Evolutionary conservation across 164 flowering plant species (phyloP).

Genomic region (Chimonanthus praecox): DNA sequence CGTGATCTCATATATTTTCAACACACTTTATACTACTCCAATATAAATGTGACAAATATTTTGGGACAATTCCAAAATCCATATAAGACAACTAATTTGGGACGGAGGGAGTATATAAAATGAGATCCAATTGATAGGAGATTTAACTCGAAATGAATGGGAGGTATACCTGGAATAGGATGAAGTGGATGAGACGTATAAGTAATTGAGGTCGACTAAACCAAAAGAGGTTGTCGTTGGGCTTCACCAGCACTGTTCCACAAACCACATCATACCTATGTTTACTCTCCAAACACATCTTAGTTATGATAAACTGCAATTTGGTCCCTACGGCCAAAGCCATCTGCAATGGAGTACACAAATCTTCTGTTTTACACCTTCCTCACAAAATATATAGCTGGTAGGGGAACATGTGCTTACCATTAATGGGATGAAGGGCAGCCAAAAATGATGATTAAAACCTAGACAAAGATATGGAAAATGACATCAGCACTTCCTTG

Average conservation of each 20-base stretch:
- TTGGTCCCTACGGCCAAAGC: constrained; percentile 52
- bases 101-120: too few relatives aligned
- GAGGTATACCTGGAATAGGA: constrained; percentile 46
- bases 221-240: constrained; percentile 57
- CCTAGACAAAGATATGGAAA: constrained; percentile 16
- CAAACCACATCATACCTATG: constrained; percentile 31
- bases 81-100: too few relatives aligned
- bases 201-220: constrained; percentile 45
- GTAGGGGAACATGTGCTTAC: constrained; percentile 21
- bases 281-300: constrained; percentile 46
- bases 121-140: too few relatives aligned
- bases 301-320: constrained; percentile 51
- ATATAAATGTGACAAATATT: too few relatives aligned
- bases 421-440: constrained; percentile 57
- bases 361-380: not conserved
- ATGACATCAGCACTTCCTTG: not conserved
- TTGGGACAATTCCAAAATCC: too few relatives aligned
- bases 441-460: constrained; percentile 51
- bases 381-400: not conserved
- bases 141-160: too few relatives aligned
- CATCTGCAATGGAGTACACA: constrained; percentile 23
- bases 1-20: too few relatives aligned
- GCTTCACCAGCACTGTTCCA: constrained; percentile 58
- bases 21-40: too few relatives aligned
- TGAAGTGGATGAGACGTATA: constrained; percentile 43